Evolutionary conservation across 2,329 filamentous ascomycete genomes (phyloP), one percentile per base, ranked within the genome.

Genomic region (Huntiella abstrusa): DNA sequence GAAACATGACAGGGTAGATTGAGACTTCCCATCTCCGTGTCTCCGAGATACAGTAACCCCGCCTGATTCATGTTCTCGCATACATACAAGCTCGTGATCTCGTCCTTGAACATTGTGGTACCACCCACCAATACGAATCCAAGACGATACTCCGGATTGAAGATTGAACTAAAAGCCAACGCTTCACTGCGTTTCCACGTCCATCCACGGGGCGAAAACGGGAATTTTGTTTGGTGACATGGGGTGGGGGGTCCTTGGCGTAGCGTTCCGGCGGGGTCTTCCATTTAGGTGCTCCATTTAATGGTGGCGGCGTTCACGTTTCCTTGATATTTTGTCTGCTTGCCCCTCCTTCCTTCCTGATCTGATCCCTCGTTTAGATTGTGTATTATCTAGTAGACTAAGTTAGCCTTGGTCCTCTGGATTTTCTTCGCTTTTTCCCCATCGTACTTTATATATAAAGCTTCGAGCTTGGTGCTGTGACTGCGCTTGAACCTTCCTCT

Each of bases 401-500:
- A 19, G 17, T 19, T 5, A 28, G 22, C 22, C 11, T 47, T 45
- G 12, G 13, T 35, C 34, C 15, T 41, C 36, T 37, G 47, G n/a
- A 16, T 47, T 43, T 43, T 41, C 40, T 39, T 40, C 34, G 28
- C 48, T 28, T 40, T 43, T 43, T 43, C 40, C 40, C 45, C 10
- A 42, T 44, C 16, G 43, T 35, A 16, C 32, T 45, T 22, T 17
- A n/a, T 49, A 22, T 40, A 17, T 33, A 33, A 37, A 33, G 35
- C 19, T 41, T 43, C 32, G 19, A 49, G 42, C 22, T 28, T 42
- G 42, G 13, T 33, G 33, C 41, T 44, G 41, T 47, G 35, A 33
- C 41, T 43, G 42, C 44, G 53, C 48, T 48, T 49, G 45, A 47
- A 45, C 45, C 47, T 49, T 47, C 44, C 42, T 38, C 33, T 46